A percentile compares a stretch with the other conserved stretches of the same genome.
These are phyloP conservation scores for Achaetomiella virescens DNA, from an alignment of 495 filamentous ascomycete species.

Conservation along the genomic window DNA sequence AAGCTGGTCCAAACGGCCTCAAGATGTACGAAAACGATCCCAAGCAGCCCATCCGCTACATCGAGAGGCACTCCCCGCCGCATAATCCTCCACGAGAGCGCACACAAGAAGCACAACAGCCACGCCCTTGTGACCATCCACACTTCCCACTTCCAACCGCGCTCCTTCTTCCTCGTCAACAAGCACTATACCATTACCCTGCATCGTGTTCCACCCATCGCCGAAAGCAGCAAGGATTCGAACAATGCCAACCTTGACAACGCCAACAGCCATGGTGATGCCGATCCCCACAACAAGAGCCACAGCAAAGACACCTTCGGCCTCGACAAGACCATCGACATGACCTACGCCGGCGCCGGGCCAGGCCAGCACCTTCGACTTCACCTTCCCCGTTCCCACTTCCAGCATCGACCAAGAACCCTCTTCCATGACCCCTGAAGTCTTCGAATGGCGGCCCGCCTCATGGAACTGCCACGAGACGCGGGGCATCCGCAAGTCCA, in stretches of 20 bases:
- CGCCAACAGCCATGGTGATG: background rate
- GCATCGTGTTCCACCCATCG: too few species aligned
- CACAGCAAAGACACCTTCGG: background rate
- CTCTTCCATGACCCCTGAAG: background rate
- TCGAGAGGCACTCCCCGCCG: constrained; percentile 3
- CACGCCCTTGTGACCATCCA: background rate
- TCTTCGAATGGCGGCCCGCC: constrained; percentile 5
- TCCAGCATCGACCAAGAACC: background rate
- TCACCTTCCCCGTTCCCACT: background rate
- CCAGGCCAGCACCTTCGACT: background rate
- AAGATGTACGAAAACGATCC: constrained; percentile 1
- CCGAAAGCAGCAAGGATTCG: too few species aligned
- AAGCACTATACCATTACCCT: constrained; percentile 4
- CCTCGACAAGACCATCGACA: background rate
- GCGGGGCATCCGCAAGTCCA: constrained; percentile 5
- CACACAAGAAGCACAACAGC: constrained; percentile 6
- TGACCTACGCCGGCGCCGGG: background rate
- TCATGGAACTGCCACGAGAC: background rate
- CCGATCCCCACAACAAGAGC: background rate
- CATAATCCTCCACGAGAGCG: constrained; percentile 4
- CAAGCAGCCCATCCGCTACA: constrained; percentile 5
- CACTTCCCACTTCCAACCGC: background rate
- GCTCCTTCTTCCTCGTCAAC: background rate
- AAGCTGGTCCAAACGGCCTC: background rate
- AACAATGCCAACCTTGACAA: background rate